A percentile compares a stretch with the other conserved stretches of the same genome.
These are phyloP conservation scores for Colletotrichum coccodes DNA, from an alignment of 2,329 filamentous ascomycete genomes.

Conservation along the genomic window DNA sequence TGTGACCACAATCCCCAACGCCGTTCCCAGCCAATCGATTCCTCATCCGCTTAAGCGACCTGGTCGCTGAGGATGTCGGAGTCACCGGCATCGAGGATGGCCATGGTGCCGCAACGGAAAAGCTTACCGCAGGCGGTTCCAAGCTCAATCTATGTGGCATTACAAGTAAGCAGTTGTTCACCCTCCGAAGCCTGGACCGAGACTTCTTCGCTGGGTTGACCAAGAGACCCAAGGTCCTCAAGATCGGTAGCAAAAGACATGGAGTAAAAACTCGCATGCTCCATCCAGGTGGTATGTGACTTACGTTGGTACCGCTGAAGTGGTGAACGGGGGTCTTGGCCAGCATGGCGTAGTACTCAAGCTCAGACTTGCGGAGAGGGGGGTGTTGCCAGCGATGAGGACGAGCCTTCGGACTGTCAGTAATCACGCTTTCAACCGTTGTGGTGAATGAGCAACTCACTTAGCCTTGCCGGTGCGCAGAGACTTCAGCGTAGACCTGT, in stretches of 20 bases:
- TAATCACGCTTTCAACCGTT: neutral
- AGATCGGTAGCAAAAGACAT: constrained; percentile 37
- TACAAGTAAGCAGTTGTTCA: constrained; percentile 68
- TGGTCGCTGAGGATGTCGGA: constrained; percentile 94
- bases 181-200: constrained; percentile 85
- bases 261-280: constrained; percentile 29
- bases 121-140: constrained; percentile 99
- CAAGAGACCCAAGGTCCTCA: constrained; percentile 42
- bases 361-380: constrained; percentile 96
- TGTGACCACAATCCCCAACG: constrained; percentile 51
- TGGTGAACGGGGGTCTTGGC: constrained; percentile 97
- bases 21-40: constrained; percentile 42
- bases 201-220: constrained; percentile 93
- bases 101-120: constrained; percentile 98
- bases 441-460: constrained; percentile 75
- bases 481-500: constrained; percentile 72
- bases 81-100: constrained; percentile 96
- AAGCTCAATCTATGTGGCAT: constrained; percentile 83
- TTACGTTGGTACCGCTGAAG: constrained; percentile 98
- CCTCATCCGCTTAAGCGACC: constrained; percentile 61
- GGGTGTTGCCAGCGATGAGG: constrained; percentile 93
- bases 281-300: constrained; percentile 53
- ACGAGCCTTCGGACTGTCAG: constrained; percentile 79
- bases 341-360: constrained; percentile 95
- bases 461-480: constrained; percentile 98